phyloP scores from a whole-genome alignment of 305 asterid species.

The Solanum hybrid region DNA sequence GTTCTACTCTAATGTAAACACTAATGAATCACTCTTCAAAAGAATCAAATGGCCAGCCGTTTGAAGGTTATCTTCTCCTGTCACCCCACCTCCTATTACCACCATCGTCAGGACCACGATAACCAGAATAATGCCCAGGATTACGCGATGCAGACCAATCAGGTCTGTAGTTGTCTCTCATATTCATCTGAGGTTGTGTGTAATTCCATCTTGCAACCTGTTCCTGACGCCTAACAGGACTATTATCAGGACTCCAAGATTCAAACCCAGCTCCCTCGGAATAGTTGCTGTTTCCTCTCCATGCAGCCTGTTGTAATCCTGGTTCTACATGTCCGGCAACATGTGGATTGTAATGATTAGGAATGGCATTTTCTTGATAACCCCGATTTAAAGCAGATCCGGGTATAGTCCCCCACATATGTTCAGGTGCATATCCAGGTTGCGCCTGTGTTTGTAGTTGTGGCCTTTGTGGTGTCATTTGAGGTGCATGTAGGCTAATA shows the following conservation, averaged over 20 bases:
- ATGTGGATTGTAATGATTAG: slow-evolving; percentile 28
- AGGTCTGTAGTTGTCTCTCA: slow-evolving; percentile 26
- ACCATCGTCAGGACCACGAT: slow-evolving; percentile 25
- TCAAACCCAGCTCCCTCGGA: slow-evolving; percentile 38
- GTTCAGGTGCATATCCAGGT: slow-evolving; percentile 26
- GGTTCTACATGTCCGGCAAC: slow-evolving; percentile 21
- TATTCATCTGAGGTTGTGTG: slow-evolving; percentile 22
- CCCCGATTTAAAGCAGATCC: slow-evolving; percentile 16
- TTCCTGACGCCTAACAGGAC: slow-evolving; percentile 46
- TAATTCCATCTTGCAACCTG: slow-evolving; percentile 27
- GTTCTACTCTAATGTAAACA: background rate
- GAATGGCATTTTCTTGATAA: slow-evolving; percentile 30
- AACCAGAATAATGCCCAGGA: slow-evolving; percentile 26
- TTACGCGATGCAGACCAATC: slow-evolving; percentile 24
- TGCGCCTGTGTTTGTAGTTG: slow-evolving; percentile 18
- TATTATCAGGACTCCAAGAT: slow-evolving; percentile 69
- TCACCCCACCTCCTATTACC: slow-evolving; percentile 52
- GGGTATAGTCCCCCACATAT: background rate
- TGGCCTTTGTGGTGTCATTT: background rate
- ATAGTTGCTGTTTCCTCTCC: slow-evolving; percentile 33
- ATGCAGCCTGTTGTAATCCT: background rate
- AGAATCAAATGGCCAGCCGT: background rate
- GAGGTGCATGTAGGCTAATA: background rate
- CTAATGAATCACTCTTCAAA: background rate
- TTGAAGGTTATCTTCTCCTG: slow-evolving; percentile 22